Conservation (phyloP, 495 filamentous ascomycete genomes). For the Aspergillus cavernicola region DNA sequence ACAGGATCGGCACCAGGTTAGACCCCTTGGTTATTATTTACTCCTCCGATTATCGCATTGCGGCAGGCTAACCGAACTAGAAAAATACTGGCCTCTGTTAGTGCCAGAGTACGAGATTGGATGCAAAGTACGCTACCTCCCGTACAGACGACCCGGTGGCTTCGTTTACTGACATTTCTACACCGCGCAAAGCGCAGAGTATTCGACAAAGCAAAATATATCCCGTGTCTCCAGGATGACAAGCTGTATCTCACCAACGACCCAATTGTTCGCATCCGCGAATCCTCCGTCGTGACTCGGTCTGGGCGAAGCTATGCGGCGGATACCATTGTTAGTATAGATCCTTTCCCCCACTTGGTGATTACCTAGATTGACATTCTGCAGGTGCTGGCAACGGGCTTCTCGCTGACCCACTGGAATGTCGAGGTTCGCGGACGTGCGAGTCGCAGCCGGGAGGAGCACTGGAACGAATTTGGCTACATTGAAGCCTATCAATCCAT, state of each 20-base stretch:
- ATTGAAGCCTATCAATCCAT: constrained; percentile 13
- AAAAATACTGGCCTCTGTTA: constrained; percentile 6
- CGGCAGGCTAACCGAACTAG: background rate
- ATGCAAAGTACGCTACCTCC: background rate
- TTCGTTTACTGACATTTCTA: no score
- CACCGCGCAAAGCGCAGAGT: background rate
- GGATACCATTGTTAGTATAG: constrained; percentile 4
- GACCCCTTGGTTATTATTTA: background rate
- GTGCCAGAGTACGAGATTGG: constrained; percentile 8
- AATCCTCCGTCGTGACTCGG: background rate
- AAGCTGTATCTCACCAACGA: constrained; percentile 4
- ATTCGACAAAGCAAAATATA: background rate
- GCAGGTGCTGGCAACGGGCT: constrained; percentile 15
- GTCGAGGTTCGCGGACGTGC: constrained; percentile 1
- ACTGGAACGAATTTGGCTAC: constrained; percentile 11
- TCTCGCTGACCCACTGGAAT: constrained; percentile 11
- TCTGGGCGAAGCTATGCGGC: constrained; percentile 1
- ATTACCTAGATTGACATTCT: background rate
- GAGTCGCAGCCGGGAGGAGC: background rate
- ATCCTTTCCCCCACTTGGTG: background rate
- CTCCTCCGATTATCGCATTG: background rate
- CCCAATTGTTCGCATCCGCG: background rate
- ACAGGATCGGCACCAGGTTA: constrained; percentile 3
- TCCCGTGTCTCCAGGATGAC: constrained; percentile 1
- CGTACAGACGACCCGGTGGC: no score